Evolutionary conservation across 139 green algal genomes (phyloP), one percentile per base, ranked within the genome.

Genomic region (Asterochloris erici): DNA sequence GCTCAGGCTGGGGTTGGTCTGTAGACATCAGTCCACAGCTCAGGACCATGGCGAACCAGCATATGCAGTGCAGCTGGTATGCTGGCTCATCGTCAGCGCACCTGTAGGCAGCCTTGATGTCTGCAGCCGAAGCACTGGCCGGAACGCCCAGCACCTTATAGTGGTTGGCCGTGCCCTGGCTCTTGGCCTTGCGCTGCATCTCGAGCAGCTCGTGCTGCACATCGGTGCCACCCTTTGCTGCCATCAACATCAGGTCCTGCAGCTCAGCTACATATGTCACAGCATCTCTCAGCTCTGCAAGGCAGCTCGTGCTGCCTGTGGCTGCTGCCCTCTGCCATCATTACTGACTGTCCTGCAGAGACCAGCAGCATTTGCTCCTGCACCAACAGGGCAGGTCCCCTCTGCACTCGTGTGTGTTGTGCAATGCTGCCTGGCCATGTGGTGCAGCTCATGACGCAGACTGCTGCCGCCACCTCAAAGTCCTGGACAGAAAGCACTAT

Each of bases 111-210:
- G 77, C 69, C 70, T 83, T 86, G 16, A 94, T 73, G 19, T 92
- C 90, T 19, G 84, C 66, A 1, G 29, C 54, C 4, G 71, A 66
- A 13, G 86, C 86, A 9, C 78, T 73, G 0, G 71, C 63, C 68
- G 71, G 70, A 54, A 93, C 12, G 10, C 88, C 88, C 74, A 93
- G 79, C 11, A 92, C 85, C 11, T 83, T 77, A 38, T 93, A 93
- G 73, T 93, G 84, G 74, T 92, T 86, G 0, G 71, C 70, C 19
- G 26, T 61, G 10, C 29, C 68, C 73, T 77, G 79, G 62, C 78
- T 61, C 71, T 83, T 76, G 14, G 85, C 78, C 68, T 86, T 81
- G 21, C 71, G 81, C 79, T 91, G 82, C 21, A 91, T 82, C 62
- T 90, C 87, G 63, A 73, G 83, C 64, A 83, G 74, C 63, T 81